A percentile compares a stretch with the other conserved stretches of the same genome.
Evolutionary conservation across 1,284 basidiomycete species (phyloP).

Genomic region (Marasmius oreades): DNA sequence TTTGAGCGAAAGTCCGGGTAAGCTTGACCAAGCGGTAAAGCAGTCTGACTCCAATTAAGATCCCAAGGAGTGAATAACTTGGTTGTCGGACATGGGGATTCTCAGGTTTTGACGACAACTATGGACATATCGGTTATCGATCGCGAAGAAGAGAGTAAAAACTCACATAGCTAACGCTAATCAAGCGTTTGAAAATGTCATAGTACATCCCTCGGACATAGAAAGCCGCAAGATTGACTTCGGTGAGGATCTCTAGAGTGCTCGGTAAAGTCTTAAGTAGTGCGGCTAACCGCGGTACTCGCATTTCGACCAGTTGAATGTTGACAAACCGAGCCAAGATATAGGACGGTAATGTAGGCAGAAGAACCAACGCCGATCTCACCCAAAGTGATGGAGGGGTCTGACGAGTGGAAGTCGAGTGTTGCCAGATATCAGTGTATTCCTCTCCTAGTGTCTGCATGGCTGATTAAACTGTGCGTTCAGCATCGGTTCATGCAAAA

Average conservation of each 20-base stretch:
- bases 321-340: conserved; percentile 51
- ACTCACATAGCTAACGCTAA: conserved; percentile 72
- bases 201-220: conserved; percentile 81
- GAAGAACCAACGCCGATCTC: conserved; percentile 57
- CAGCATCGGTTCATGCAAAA: not conserved
- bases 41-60: conserved; percentile 71
- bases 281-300: conserved; percentile 33
- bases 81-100: conserved; percentile 71
- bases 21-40: conserved; percentile 55
- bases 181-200: conserved; percentile 66
- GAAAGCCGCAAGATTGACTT: conserved; percentile 81
- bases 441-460: conserved; percentile 87
- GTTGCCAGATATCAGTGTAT: conserved; percentile 85
- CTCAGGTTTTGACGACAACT: conserved; percentile 74
- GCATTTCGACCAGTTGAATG: conserved; percentile 25
- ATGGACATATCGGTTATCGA: conserved; percentile 4
- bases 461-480: conserved; percentile 36
- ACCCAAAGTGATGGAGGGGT: conserved; percentile 43
- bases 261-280: conserved; percentile 42
- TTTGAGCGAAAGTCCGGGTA: conserved; percentile 27
- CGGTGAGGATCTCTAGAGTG: conserved; percentile 51
- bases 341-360: conserved; percentile 64
- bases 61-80: conserved; percentile 82
- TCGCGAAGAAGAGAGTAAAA: conserved; percentile 6
- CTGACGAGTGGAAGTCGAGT: conserved; percentile 38